A percentile compares a stretch with the other conserved stretches of the same genome.
Conservation (phyloP, 139 green algal genomes). For the Eudorina sp. region DNA sequence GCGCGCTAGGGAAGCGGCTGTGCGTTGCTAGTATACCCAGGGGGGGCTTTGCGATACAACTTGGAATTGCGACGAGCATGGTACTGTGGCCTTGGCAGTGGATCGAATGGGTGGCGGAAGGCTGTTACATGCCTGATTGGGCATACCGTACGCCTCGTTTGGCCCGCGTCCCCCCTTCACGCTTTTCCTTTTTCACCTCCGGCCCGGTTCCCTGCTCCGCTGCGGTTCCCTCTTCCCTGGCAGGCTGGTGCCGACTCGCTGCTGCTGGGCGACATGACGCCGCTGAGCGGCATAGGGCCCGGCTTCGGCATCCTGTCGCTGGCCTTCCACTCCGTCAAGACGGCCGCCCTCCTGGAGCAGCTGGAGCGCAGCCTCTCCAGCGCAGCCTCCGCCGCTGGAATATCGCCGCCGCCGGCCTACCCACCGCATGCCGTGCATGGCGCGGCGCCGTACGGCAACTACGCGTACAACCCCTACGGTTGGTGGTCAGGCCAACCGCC, state of each 20-base stretch:
- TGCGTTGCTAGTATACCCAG: too few relatives aligned
- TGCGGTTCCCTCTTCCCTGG: too few relatives aligned
- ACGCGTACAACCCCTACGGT: slow-evolving; percentile 8
- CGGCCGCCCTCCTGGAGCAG: slow-evolving; percentile 36
- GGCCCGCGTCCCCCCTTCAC: too few relatives aligned
- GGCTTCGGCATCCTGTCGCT: slow-evolving; percentile 41
- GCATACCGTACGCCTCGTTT: too few relatives aligned
- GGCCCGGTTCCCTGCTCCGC: too few relatives aligned
- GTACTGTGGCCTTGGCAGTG: too few relatives aligned
- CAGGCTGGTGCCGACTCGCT: slow-evolving; percentile 17
- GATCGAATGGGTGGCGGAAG: too few relatives aligned
- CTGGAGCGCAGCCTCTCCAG: slow-evolving; percentile 20
- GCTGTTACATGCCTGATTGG: too few relatives aligned
- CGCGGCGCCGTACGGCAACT: background rate
- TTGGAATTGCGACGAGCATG: too few relatives aligned
- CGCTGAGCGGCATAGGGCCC: slow-evolving; percentile 19
- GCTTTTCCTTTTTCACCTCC: too few relatives aligned
- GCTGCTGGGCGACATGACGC: background rate
- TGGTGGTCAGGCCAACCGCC: background rate
- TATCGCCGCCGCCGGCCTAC: background rate
- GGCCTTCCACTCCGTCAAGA: slow-evolving; percentile 48
- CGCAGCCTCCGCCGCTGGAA: background rate
- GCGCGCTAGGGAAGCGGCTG: too few relatives aligned
- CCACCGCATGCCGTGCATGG: background rate
- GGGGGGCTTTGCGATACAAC: too few relatives aligned